Percentiles rank a stretch among this genome's conserved stretches.
phyloP scores from a whole-genome alignment of 2,329 filamentous ascomycete genomes.

The Aspergillus caelatus region DNA sequence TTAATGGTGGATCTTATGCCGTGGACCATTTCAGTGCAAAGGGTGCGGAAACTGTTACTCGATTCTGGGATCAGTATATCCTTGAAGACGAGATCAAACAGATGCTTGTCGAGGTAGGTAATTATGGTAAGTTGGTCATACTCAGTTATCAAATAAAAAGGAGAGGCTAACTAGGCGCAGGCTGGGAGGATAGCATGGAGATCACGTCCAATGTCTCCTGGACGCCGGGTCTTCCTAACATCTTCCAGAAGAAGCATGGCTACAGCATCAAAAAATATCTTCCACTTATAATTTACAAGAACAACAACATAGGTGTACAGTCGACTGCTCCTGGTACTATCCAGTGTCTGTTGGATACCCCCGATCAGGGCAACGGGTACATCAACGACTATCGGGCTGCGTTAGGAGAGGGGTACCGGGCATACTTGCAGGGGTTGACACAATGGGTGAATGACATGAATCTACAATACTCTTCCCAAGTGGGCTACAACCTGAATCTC shows the following conservation, averaged over 20 bases:
- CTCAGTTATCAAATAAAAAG: not conserved
- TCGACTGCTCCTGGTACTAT: slow-evolving; percentile 7
- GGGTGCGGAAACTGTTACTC: slow-evolving; percentile 38
- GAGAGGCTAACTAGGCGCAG: not conserved
- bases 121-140: slow-evolving; percentile 25
- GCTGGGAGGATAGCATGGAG: slow-evolving; percentile 29
- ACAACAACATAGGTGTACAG: slow-evolving; percentile 15
- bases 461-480: slow-evolving; percentile 40
- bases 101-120: slow-evolving; percentile 36
- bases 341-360: slow-evolving; percentile 11
- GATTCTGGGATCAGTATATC: slow-evolving; percentile 46
- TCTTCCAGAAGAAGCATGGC: slow-evolving; percentile 32
- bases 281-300: slow-evolving; percentile 26
- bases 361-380: slow-evolving; percentile 12
- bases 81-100: slow-evolving; percentile 34
- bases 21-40: slow-evolving; percentile 45
- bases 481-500: slow-evolving; percentile 44
- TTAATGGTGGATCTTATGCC: slow-evolving; percentile 41
- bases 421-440: slow-evolving; percentile 33
- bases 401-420: slow-evolving; percentile 14
- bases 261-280: slow-evolving; percentile 37
- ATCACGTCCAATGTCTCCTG: slow-evolving; percentile 36
- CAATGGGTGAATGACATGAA: slow-evolving; percentile 36
- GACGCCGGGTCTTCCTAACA: slow-evolving; percentile 32
- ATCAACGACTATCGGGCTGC: slow-evolving; percentile 13